phyloP scores from a whole-genome alignment of 805 yeast genomes.

The Scheffersomyces amazonensis region DNA sequence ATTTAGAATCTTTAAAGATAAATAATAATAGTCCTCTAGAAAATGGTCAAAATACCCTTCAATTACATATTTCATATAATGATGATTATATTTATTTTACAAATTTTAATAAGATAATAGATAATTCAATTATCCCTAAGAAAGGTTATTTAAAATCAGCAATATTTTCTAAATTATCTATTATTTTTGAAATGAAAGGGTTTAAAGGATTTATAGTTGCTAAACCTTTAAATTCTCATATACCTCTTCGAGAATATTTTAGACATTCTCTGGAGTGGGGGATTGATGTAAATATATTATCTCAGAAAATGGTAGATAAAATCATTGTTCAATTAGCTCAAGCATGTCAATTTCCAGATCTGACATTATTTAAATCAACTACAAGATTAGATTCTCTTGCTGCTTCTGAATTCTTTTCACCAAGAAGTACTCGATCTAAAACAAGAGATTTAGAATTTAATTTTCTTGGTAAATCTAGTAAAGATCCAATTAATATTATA shows the following conservation, averaged over 20 bases:
- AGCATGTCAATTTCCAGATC: background rate
- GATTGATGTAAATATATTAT: background rate
- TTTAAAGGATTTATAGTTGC: background rate
- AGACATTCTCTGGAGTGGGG: background rate
- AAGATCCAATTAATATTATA: too few relatives aligned
- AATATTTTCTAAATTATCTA: background rate
- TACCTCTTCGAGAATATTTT: background rate
- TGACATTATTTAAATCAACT: background rate
- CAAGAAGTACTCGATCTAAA: slow-evolving; percentile 5
- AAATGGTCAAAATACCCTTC: background rate
- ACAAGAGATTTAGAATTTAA: slow-evolving; percentile 1
- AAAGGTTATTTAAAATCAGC: slow-evolving; percentile 6
- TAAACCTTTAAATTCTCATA: background rate
- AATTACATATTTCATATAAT: slow-evolving; percentile 1
- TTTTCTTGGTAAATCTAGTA: too few relatives aligned
- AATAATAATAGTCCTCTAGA: background rate
- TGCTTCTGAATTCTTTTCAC: background rate
- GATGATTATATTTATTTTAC: slow-evolving; percentile 8
- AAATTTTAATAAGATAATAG: slow-evolving; percentile 6
- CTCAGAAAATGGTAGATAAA: background rate
- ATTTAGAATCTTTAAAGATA: background rate
- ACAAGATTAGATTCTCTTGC: background rate
- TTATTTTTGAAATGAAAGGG: background rate
- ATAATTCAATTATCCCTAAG: slow-evolving; percentile 8
- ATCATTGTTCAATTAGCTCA: background rate